Percentiles rank a stretch among this genome's conserved stretches.
Evolutionary conservation across 495 filamentous ascomycete species (phyloP).

Genomic region (Hypoxylon intermedium): DNA sequence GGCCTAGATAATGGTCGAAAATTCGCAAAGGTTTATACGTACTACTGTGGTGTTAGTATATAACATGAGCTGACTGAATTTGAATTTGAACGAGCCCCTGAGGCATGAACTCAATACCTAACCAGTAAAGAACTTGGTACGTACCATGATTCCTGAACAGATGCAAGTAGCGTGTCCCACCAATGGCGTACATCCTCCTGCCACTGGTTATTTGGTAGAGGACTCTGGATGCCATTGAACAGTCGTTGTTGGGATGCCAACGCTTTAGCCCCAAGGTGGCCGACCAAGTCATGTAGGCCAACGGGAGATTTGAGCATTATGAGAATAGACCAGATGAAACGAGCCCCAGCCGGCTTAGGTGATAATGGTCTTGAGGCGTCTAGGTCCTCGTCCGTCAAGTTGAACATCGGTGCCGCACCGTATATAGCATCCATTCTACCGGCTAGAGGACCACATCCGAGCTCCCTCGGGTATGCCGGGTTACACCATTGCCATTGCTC

Average conservation of each 20-base stretch:
- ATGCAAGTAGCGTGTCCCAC: not conserved
- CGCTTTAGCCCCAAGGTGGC: not conserved
- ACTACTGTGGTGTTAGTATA: too few relatives aligned
- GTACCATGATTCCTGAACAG: too few relatives aligned
- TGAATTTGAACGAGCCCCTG: too few relatives aligned
- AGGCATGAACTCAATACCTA: too few relatives aligned
- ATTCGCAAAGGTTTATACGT: too few relatives aligned
- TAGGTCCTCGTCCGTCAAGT: not conserved
- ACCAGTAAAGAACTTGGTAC: too few relatives aligned
- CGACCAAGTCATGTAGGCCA: not conserved
- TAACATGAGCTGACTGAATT: too few relatives aligned
- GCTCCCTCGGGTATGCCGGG: not conserved
- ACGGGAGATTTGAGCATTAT: not conserved
- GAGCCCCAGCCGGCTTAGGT: not conserved
- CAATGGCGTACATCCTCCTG: constrained; percentile 17
- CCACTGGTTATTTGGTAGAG: constrained; percentile 21
- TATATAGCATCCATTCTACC: not conserved
- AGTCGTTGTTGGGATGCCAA: not conserved
- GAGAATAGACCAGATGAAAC: not conserved
- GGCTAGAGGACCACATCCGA: not conserved
- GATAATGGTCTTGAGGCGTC: not conserved
- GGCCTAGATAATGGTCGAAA: too few relatives aligned
- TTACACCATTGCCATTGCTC: constrained; percentile 9
- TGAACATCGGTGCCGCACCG: not conserved
- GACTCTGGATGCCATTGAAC: not conserved